Conservation (phyloP, 257 asterid genomes). For the Oldenlandia corymbosa region DNA sequence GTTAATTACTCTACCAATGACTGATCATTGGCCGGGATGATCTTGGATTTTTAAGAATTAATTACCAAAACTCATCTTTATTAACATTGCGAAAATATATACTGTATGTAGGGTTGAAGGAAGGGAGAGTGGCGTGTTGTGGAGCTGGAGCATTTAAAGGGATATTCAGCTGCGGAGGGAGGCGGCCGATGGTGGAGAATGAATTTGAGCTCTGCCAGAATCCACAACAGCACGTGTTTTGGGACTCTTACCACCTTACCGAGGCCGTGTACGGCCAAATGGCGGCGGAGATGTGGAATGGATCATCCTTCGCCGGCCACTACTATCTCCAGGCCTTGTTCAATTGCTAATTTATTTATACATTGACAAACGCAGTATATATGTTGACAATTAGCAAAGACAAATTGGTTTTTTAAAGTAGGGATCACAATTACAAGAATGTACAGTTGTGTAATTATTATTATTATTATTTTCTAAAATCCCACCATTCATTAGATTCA, state of each 20-base stretch:
- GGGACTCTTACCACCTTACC: conserved; percentile 33
- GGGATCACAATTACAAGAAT: too few relatives aligned
- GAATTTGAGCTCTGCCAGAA: conserved; percentile 27
- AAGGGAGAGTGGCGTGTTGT: conserved; percentile 33
- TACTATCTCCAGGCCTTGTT: conserved; percentile 15
- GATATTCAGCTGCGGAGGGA: conserved; percentile 33
- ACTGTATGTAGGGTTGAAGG: conserved; percentile 20
- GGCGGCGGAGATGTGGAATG: conserved; percentile 34
- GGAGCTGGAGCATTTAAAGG: conserved; percentile 31
- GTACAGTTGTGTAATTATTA: too few relatives aligned
- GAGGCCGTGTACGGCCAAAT: conserved; percentile 22
- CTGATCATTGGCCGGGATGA: too few relatives aligned
- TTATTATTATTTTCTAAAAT: too few relatives aligned
- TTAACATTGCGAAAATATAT: too few relatives aligned
- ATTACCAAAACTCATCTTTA: too few relatives aligned
- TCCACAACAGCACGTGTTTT: conserved; percentile 26
- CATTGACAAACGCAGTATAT: too few relatives aligned
- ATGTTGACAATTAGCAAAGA: too few relatives aligned
- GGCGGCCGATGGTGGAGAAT: conserved; percentile 4
- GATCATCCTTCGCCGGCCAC: neutral
- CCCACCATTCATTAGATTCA: too few relatives aligned
- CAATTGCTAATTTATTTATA: conserved; percentile 1
- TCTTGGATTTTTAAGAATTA: too few relatives aligned
- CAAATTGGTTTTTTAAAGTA: too few relatives aligned
- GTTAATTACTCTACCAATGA: too few relatives aligned